Evolutionary conservation across 1,284 basidiomycete species (phyloP).

Genomic region (Austroboletus olivaceoglutinosus): DNA sequence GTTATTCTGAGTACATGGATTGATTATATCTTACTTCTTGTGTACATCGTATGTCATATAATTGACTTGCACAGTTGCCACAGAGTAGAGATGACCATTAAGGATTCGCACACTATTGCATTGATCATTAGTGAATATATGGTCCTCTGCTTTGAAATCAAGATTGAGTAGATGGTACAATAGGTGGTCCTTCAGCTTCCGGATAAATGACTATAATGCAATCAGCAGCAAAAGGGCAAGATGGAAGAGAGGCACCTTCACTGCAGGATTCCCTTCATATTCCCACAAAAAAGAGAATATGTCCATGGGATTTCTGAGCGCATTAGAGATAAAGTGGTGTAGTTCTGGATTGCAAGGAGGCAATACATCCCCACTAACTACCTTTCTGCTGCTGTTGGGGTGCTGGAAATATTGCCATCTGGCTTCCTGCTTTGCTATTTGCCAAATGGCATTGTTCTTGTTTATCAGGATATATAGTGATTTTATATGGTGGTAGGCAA

Average conservation of each 20-base stretch:
- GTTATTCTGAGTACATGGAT: constrained; percentile 30
- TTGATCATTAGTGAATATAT: constrained; percentile 6
- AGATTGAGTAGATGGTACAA: constrained; percentile 1
- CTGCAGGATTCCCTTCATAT: neutral
- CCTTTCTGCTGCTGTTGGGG: too few species aligned
- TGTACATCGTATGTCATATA: constrained; percentile 46
- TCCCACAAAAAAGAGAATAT: constrained; percentile 5
- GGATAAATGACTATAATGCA: constrained; percentile 5
- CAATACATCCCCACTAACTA: neutral
- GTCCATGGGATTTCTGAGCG: neutral
- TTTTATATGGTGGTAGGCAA: constrained; percentile 33
- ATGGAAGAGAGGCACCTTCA: constrained; percentile 4
- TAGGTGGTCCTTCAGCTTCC: constrained; percentile 10
- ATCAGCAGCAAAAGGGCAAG: neutral
- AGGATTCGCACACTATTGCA: constrained; percentile 20
- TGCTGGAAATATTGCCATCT: constrained; percentile 2
- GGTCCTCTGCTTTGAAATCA: constrained; percentile 5
- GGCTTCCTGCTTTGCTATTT: constrained; percentile 22
- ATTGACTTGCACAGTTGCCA: constrained; percentile 36
- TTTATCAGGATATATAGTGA: constrained; percentile 27
- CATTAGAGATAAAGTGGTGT: constrained; percentile 6
- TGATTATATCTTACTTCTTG: constrained; percentile 39
- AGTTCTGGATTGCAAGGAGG: neutral
- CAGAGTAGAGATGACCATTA: constrained; percentile 31
- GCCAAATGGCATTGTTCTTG: constrained; percentile 23